Evolutionary conservation across 208 protist genomes (phyloP).

Genomic region (Acanthamoeba castellanii): DNA sequence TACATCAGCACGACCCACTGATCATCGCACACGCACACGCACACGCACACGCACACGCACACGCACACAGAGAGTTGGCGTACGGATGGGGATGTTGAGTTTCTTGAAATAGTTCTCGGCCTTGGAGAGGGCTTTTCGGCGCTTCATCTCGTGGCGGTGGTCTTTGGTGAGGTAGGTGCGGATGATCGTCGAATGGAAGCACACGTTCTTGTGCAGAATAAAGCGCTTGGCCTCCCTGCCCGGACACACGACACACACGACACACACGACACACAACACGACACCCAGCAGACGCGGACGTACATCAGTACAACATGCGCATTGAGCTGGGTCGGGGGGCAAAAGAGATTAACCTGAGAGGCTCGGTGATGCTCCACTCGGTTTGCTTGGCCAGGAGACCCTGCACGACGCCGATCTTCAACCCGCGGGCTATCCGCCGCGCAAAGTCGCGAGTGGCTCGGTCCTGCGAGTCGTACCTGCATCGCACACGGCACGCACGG

Average conservation of each 20-base stretch:
- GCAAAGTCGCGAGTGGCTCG: slow-evolving; percentile 18
- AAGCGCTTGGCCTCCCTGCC: slow-evolving; percentile 29
- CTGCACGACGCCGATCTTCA: slow-evolving; percentile 29
- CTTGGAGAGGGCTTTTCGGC: slow-evolving; percentile 51
- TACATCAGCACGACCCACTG: background rate
- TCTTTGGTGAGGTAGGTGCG: slow-evolving; percentile 42
- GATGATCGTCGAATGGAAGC: slow-evolving; percentile 23
- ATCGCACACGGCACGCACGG: background rate
- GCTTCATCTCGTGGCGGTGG: slow-evolving; percentile 39
- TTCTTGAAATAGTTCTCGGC: slow-evolving; percentile 52
- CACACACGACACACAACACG: background rate
- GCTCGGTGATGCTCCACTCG: slow-evolving; percentile 31
- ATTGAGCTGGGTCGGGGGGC: background rate
- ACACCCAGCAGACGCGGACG: background rate
- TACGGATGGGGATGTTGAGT: slow-evolving; percentile 40
- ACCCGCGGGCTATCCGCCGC: slow-evolving; percentile 3
- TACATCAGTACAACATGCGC: background rate
- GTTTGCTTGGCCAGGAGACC: slow-evolving; percentile 14
- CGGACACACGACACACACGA: background rate
- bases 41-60: background rate
- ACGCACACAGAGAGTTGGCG: background rate
- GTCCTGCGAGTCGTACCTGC: slow-evolving; percentile 48
- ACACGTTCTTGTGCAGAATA: slow-evolving; percentile 44
- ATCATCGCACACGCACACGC: too few relatives aligned
- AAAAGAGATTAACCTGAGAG: background rate